These are phyloP conservation scores for Paramecium primaurelia DNA, from an alignment of 73 alveolate genomes.

Conservation along the genomic window DNA sequence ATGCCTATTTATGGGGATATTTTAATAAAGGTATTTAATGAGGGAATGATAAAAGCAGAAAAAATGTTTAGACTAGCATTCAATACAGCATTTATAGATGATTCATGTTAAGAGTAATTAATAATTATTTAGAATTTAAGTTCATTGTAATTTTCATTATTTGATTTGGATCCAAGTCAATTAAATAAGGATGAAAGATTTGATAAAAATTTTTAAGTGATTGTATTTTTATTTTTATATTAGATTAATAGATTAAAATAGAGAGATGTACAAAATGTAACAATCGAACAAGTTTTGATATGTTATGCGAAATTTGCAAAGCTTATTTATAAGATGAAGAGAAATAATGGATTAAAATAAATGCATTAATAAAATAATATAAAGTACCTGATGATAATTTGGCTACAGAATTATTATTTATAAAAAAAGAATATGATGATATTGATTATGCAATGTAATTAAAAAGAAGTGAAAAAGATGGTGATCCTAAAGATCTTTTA, in stretches of 20 bases:
- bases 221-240: neutral
- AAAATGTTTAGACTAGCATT: conserved; percentile 71
- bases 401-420: neutral
- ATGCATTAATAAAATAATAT: neutral
- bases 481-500: neutral
- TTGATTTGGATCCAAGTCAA: conserved; percentile 67
- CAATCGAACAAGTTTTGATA: neutral
- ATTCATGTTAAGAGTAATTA: neutral
- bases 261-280: neutral
- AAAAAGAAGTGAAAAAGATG: neutral
- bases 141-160: neutral
- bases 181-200: conserved; percentile 58
- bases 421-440: neutral
- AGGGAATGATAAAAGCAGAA: conserved; percentile 25
- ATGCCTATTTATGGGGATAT: conserved; percentile 31
- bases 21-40: conserved; percentile 4
- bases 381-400: neutral
- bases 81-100: conserved; percentile 70
- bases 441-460: neutral
- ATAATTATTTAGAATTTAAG: neutral
- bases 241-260: neutral
- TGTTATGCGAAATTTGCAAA: neutral
- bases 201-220: conserved; percentile 41
- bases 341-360: neutral
- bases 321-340: neutral